Conservation (phyloP, 75 land plant species). For the Pseudotsuga menziesii region DNA sequence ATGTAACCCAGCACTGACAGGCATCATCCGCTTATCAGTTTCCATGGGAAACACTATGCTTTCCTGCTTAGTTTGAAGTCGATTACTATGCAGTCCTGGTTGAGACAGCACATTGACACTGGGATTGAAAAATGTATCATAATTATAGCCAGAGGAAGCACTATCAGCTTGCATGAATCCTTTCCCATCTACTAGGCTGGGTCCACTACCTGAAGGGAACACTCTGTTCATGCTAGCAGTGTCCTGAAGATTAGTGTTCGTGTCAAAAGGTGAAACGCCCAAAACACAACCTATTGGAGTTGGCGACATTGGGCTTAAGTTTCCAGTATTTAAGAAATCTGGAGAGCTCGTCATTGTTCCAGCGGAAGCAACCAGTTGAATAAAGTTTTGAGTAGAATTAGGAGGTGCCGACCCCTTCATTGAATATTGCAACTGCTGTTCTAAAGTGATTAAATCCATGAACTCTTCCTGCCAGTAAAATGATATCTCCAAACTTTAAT, state of each 20-base stretch:
- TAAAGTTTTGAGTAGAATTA: neutral
- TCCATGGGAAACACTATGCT: too few species aligned
- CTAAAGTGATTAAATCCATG: neutral
- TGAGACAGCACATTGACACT: too few species aligned
- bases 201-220: neutral
- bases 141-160: too few species aligned
- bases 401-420: neutral
- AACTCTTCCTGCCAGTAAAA: neutral
- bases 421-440: neutral
- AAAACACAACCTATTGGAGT: neutral
- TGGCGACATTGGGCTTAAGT: slow-evolving; percentile 5
- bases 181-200: neutral
- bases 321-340: neutral
- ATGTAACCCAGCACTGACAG: too few species aligned
- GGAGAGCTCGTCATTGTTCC: neutral
- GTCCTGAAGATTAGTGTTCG: neutral
- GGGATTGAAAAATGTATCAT: too few species aligned
- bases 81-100: too few species aligned
- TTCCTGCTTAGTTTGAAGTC: too few species aligned
- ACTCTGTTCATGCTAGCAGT: neutral
- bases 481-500: too few species aligned
- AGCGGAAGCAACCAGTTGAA: neutral
- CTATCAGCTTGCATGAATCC: too few species aligned
- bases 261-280: neutral
- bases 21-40: too few species aligned